Evolutionary conservation across 1,139 yeast species (phyloP), one percentile per base, ranked within the genome.

Genomic region (Casaregolazyma suthepensis): DNA sequence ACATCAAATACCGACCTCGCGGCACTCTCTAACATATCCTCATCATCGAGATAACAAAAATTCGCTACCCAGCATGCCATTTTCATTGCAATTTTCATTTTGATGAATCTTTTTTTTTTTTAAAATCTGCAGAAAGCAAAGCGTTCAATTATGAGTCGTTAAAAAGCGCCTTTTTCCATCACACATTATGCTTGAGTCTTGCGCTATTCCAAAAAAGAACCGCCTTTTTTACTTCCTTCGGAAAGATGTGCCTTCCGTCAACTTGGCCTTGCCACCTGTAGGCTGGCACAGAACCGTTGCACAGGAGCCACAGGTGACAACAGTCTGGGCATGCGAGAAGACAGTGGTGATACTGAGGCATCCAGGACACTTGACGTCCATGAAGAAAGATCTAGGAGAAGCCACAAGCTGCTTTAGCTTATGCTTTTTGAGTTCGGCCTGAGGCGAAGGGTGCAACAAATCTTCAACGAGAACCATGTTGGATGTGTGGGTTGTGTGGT

Each of bases 291-390:
- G 87, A 65, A 93, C 97, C 66, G 96, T 91, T 69, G 98, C 87
- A 80, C 99, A 93, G 64, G 95, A 85, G 73, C 94, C 98, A 82
- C 99, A 93, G 74, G 97, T 87, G 74, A 93, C 99, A 70, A 97
- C 98, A 68, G 98, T 93, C 82, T 93, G 99, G 64, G 99, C 98
- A 80, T 93, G 99, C 66, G 98, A 91, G 87, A 93, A 93, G 68
- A 93, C 97, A 66, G 98, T 93, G 78, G 99, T 91, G 81, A 93
- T 93, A 85, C 86, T 87, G 76, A 93, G 83, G 81, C 99, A 93
- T 71, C 99, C 98, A 78, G 95, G 98, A 80, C 98, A 93, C 80
- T 91, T 91, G 70, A 93, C 98, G 74, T 93, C 99, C 96, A 93
- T 90, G 88, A 93, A 93, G 85, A 82, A 93, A 61, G 98, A 91